Percentiles rank a stretch among this genome's conserved stretches.
These are phyloP conservation scores for Suhomyces sp. DNA, from an alignment of 805 yeast species.

Conservation along the genomic window DNA sequence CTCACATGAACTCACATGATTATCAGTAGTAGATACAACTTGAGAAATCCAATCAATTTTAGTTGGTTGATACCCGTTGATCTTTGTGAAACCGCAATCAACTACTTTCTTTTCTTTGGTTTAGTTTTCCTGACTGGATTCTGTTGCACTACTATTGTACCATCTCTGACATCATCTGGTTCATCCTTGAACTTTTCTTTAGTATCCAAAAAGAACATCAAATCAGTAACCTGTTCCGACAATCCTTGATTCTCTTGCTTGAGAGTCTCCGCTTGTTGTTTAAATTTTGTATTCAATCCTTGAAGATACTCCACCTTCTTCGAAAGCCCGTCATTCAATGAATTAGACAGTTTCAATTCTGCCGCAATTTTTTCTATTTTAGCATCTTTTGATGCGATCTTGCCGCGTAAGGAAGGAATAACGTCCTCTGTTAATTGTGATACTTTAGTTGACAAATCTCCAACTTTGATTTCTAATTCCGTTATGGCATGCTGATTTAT, in stretches of 20 bases:
- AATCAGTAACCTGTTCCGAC: conserved; percentile 65
- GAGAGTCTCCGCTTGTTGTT: conserved; percentile 25
- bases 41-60: no score
- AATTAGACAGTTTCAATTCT: conserved; percentile 32
- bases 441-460: conserved; percentile 24
- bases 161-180: conserved; percentile 70
- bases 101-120: conserved; percentile 19
- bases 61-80: no score
- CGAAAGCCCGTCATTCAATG: conserved; percentile 40
- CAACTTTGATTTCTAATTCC: conserved; percentile 30
- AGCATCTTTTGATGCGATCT: conserved; percentile 30
- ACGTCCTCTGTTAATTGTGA: conserved; percentile 24
- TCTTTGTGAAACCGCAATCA: no score
- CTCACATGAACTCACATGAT: no score
- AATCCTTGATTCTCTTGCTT: conserved; percentile 47
- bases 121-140: conserved; percentile 16
- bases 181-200: conserved; percentile 72
- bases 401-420: conserved; percentile 34
- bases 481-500: conserved; percentile 9
- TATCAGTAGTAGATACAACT: no score
- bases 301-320: conserved; percentile 36
- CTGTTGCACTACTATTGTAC: conserved; percentile 53
- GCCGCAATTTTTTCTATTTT: conserved; percentile 27
- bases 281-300: conserved; percentile 25
- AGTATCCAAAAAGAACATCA: conserved; percentile 77